phyloP scores from a whole-genome alignment of 2,329 filamentous ascomycete genomes.

The Penicillium palitans region DNA sequence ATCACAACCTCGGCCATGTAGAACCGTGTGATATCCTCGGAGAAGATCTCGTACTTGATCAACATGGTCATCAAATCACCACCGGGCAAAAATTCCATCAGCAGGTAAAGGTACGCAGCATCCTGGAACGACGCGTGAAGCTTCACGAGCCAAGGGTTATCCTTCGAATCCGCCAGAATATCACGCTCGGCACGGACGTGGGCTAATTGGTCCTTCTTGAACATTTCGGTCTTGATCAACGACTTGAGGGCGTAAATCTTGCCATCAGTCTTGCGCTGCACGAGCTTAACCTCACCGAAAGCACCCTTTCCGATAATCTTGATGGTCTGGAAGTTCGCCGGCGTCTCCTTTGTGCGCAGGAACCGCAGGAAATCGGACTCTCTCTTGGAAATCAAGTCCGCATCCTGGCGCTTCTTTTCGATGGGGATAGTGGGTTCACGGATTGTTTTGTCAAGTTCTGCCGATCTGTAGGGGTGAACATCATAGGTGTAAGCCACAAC shows the following conservation, averaged over 20 bases:
- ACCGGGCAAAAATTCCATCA: slow-evolving; percentile 98
- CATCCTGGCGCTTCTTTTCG: slow-evolving; percentile 77
- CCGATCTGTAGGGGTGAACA: slow-evolving; percentile 62
- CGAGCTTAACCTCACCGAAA: slow-evolving; percentile 96
- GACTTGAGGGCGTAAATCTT: slow-evolving; percentile 99
- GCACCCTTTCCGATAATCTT: slow-evolving; percentile 99
- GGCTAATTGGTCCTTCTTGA: slow-evolving; percentile 96
- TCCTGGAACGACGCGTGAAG: slow-evolving; percentile 98
- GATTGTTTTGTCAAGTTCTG: slow-evolving; percentile 85
- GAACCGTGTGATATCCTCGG: slow-evolving; percentile 96
- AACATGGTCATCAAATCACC: slow-evolving; percentile 99
- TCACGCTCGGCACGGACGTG: slow-evolving; percentile 97
- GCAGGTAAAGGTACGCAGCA: slow-evolving; percentile 91
- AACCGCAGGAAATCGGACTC: slow-evolving; percentile 94
- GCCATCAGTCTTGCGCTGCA: slow-evolving; percentile 92
- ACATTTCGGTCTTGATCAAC: slow-evolving; percentile 98
- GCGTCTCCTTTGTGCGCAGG: slow-evolving; percentile 86
- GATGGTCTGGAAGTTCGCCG: slow-evolving; percentile 91
- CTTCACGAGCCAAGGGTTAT: slow-evolving; percentile 99
- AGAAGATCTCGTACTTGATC: slow-evolving; percentile 99
- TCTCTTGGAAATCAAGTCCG: slow-evolving; percentile 78
- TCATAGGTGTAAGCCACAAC: not conserved
- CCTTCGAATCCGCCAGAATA: slow-evolving; percentile 90
- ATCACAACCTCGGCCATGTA: slow-evolving; percentile 98
- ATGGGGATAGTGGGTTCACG: slow-evolving; percentile 73